phyloP scores from a whole-genome alignment of 2,329 filamentous ascomycete species.

The Gliomastix tumulicola region DNA sequence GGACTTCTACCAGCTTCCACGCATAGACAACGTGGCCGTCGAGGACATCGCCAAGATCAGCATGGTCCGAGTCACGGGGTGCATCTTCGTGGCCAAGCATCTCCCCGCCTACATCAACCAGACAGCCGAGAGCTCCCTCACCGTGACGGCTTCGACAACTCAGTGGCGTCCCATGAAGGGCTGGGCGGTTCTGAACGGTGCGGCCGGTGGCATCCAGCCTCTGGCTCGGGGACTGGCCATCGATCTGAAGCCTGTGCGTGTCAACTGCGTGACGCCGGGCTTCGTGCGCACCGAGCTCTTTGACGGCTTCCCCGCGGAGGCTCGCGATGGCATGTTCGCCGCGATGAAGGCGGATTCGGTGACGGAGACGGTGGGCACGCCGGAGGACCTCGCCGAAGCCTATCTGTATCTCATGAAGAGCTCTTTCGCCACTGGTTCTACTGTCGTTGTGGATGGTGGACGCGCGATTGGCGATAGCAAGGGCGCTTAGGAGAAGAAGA shows the following conservation, averaged over 20 bases:
- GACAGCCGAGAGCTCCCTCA: slow-evolving; percentile 35
- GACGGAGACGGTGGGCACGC: slow-evolving; percentile 15
- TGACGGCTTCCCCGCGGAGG: slow-evolving; percentile 5
- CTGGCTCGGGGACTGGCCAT: slow-evolving; percentile 51
- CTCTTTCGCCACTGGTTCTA: neutral
- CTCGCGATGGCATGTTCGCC: neutral
- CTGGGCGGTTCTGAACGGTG: slow-evolving; percentile 41
- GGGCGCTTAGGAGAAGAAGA: too few species aligned
- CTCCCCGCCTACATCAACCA: slow-evolving; percentile 14
- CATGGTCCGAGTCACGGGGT: slow-evolving; percentile 42
- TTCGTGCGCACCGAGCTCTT: slow-evolving; percentile 38
- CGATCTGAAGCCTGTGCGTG: slow-evolving; percentile 55
- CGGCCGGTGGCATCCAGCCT: slow-evolving; percentile 42
- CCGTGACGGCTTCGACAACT: slow-evolving; percentile 47
- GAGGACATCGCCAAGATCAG: slow-evolving; percentile 28
- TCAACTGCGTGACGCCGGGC: slow-evolving; percentile 56
- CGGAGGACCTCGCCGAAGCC: slow-evolving; percentile 33
- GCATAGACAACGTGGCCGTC: slow-evolving; percentile 16
- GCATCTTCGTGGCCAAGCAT: slow-evolving; percentile 45
- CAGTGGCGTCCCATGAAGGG: slow-evolving; percentile 41
- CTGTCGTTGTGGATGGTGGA: neutral
- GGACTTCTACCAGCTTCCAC: slow-evolving; percentile 16
- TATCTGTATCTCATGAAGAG: slow-evolving; percentile 35
- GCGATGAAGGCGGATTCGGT: neutral
- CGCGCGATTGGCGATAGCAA: neutral